Percentiles rank a stretch among this genome's conserved stretches.
Evolutionary conservation across 2,329 filamentous ascomycete genomes (phyloP).

Genomic region (Colletotrichum orchidophilum): DNA sequence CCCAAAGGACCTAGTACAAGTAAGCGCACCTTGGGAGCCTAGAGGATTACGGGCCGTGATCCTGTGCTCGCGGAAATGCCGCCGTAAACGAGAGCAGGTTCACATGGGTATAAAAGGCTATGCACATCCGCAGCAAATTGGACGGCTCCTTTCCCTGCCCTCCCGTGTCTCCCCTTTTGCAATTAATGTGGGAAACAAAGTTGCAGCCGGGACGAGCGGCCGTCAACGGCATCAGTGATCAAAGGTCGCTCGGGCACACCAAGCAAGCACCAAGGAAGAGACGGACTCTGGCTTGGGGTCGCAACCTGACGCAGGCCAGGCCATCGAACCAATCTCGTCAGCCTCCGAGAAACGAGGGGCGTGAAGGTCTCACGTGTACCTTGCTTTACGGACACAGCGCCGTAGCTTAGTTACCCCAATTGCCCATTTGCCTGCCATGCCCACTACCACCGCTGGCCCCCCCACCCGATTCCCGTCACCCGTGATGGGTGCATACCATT

Average conservation of each 20-base stretch:
- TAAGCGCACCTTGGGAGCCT: background rate
- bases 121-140: slow-evolving; percentile 9
- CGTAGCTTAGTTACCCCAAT: background rate
- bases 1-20: background rate
- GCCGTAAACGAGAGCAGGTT: background rate
- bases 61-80: slow-evolving; percentile 5
- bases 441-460: background rate
- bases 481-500: slow-evolving; percentile 13
- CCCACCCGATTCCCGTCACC: background rate
- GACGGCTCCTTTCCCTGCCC: background rate
- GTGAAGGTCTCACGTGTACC: slow-evolving; percentile 32
- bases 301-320: slow-evolving; percentile 31
- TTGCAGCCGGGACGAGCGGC: slow-evolving; percentile 13
- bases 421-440: background rate
- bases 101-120: slow-evolving; percentile 20
- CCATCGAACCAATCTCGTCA: slow-evolving; percentile 25
- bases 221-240: slow-evolving; percentile 7
- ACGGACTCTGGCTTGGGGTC: slow-evolving; percentile 29
- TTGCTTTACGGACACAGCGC: slow-evolving; percentile 20
- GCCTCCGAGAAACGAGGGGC: slow-evolving; percentile 21
- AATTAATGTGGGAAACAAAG: slow-evolving; percentile 1
- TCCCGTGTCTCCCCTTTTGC: background rate
- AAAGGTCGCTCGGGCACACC: slow-evolving; percentile 27
- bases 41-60: background rate
- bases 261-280: slow-evolving; percentile 19